phyloP scores from a whole-genome alignment of 2,329 filamentous ascomycete genomes.

The Colletotrichum sp. region DNA sequence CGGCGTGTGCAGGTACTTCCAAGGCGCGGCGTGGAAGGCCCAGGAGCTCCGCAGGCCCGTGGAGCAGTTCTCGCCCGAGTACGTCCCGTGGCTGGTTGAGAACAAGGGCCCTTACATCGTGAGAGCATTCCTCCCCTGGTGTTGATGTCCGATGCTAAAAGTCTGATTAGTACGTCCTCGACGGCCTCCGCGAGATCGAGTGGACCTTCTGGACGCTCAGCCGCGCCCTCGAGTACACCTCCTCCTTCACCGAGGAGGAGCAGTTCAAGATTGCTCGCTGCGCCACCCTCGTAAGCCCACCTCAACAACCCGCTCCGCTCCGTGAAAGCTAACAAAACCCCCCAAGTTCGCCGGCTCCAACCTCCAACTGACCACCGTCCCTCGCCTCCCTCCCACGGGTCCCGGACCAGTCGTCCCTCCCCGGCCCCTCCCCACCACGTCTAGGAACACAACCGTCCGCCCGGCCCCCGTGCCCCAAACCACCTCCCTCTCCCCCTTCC shows the following conservation, averaged over 20 bases:
- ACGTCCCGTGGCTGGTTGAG: slow-evolving; percentile 17
- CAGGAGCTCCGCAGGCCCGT: not conserved
- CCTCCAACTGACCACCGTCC: not conserved
- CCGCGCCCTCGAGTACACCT: not conserved
- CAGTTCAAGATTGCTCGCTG: slow-evolving; percentile 3
- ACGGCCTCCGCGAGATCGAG: slow-evolving; percentile 17
- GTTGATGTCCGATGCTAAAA: not conserved
- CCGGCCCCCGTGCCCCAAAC: not conserved
- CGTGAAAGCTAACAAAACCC: not conserved
- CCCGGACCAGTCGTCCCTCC: not conserved
- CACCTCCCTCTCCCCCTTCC: not conserved
- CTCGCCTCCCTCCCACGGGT: not conserved
- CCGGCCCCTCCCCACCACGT: not conserved
- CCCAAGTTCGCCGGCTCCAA: not conserved
- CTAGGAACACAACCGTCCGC: too few relatives aligned
- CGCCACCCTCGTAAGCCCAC: not conserved
- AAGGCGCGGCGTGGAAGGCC: slow-evolving; percentile 2
- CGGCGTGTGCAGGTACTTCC: not conserved
- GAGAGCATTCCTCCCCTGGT: not conserved
- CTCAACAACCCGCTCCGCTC: too few relatives aligned
- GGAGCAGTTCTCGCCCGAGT: slow-evolving; percentile 5
- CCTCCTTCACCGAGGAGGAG: slow-evolving; percentile 2
- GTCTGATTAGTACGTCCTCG: slow-evolving; percentile 1
- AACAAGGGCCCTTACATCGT: slow-evolving; percentile 18
- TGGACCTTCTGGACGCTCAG: not conserved